Conservation (phyloP, 352 stramenopile genomes). For the Globisporangium solare region DNA sequence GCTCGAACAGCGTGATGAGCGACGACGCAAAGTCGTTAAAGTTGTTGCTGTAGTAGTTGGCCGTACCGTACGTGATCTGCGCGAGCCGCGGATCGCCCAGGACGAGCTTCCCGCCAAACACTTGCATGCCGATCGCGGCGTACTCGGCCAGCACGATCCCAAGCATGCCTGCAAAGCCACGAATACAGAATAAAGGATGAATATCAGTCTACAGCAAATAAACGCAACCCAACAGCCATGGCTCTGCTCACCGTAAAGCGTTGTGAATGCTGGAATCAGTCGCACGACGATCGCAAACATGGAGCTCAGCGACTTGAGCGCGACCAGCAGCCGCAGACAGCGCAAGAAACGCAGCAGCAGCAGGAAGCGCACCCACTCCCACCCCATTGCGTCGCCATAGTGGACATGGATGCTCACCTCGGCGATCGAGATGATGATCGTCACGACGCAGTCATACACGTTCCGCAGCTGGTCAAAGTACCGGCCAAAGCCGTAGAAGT, state of each 20-base stretch:
- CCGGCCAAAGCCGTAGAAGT: conserved; percentile 35
- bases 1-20: conserved; percentile 63
- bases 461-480: conserved; percentile 74
- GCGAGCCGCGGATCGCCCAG: conserved; percentile 29
- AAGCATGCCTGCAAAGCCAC: conserved; percentile 34
- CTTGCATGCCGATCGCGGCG: conserved; percentile 44
- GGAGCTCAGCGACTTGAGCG: conserved; percentile 36
- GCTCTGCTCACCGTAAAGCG: conserved; percentile 33
- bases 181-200: not conserved
- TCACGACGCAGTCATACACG: conserved; percentile 81
- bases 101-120: conserved; percentile 58
- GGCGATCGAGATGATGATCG: conserved; percentile 43
- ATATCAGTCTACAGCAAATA: not conserved
- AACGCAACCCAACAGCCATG: too few species aligned
- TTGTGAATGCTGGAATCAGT: conserved; percentile 48
- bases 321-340: conserved; percentile 44
- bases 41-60: conserved; percentile 69
- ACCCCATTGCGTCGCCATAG: conserved; percentile 29
- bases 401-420: conserved; percentile 55
- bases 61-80: conserved; percentile 33
- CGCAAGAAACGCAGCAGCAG: conserved; percentile 55
- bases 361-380: conserved; percentile 53
- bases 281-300: conserved; percentile 54
- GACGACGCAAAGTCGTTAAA: conserved; percentile 70
- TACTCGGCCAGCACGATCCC: conserved; percentile 63